Conservation (phyloP, 495 filamentous ascomycete genomes). For the Physcia stellaris region DNA sequence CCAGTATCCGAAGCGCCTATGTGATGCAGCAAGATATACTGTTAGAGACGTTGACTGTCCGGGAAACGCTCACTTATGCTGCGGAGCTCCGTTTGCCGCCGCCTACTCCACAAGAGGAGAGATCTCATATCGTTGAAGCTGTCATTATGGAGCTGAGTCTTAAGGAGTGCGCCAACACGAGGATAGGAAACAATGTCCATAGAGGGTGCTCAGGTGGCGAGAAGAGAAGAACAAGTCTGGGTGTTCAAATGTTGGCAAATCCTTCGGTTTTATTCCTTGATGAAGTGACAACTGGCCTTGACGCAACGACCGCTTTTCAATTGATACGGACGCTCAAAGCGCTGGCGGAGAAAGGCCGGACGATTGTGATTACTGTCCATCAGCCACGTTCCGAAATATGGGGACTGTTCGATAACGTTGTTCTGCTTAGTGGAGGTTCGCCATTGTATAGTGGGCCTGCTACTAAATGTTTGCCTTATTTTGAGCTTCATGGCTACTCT, state of each 20-base stretch:
- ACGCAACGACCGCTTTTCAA: constrained; percentile 64
- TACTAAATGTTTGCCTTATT: constrained; percentile 41
- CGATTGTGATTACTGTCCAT: constrained; percentile 59
- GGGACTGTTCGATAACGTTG: constrained; percentile 54
- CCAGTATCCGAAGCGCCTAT: constrained; percentile 47
- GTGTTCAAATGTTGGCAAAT: constrained; percentile 61
- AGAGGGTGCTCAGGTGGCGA: constrained; percentile 67
- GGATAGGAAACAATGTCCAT: constrained; percentile 51
- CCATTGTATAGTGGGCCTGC: constrained; percentile 49
- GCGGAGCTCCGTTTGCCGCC: constrained; percentile 56
- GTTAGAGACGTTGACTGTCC: constrained; percentile 54
- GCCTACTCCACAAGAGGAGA: constrained; percentile 41
- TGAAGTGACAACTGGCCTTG: constrained; percentile 62
- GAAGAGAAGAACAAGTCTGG: constrained; percentile 59
- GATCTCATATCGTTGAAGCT: constrained; percentile 48
- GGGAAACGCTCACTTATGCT: constrained; percentile 52
- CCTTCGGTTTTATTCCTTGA: constrained; percentile 63
- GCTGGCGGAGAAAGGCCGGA: constrained; percentile 51
- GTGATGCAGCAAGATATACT: constrained; percentile 68
- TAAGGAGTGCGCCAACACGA: constrained; percentile 60
- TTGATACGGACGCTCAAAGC: constrained; percentile 53
- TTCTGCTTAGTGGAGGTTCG: constrained; percentile 48
- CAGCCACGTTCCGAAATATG: constrained; percentile 65
- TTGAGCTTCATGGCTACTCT: constrained; percentile 37
- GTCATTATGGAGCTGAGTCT: constrained; percentile 60